These are phyloP conservation scores for Penicillium dipodomyicola DNA, from an alignment of 495 filamentous ascomycete genomes.

Conservation along the genomic window DNA sequence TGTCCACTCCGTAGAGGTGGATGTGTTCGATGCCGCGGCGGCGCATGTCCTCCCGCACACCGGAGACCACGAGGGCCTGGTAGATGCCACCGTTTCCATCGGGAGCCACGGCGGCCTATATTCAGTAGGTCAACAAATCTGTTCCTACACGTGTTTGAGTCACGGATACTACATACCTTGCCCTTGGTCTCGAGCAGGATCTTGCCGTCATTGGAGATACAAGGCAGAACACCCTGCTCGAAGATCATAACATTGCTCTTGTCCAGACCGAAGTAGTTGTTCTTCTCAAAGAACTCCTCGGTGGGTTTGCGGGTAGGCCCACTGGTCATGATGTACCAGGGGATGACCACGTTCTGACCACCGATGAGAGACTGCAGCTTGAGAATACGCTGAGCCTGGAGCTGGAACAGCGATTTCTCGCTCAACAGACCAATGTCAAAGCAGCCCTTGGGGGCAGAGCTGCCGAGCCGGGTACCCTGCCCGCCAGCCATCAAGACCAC, in stretches of 20 bases:
- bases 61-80: constrained; percentile 78
- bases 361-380: constrained; percentile 81
- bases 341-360: constrained; percentile 68
- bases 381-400: constrained; percentile 89
- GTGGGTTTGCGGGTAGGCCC: constrained; percentile 92
- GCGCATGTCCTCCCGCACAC: constrained; percentile 84
- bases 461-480: constrained; percentile 91
- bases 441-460: constrained; percentile 93
- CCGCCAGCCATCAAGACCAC: constrained; percentile 97
- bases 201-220: constrained; percentile 96
- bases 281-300: constrained; percentile 85
- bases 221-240: constrained; percentile 95
- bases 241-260: constrained; percentile 88
- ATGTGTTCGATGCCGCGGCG: constrained; percentile 90
- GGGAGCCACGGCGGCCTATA: constrained; percentile 85
- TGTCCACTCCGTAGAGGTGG: constrained; percentile 97
- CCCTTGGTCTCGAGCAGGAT: constrained; percentile 89
- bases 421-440: constrained; percentile 93
- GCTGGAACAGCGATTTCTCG: constrained; percentile 92
- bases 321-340: constrained; percentile 99
- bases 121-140: constrained; percentile 13
- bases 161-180: constrained; percentile 52
- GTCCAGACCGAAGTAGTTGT: constrained; percentile 85
- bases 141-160: background rate
- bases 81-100: constrained; percentile 99